Evolutionary conservation across 352 stramenopile genomes (phyloP), one percentile per base, ranked within the genome.

Genomic region (Phytophthora ramorum): DNA sequence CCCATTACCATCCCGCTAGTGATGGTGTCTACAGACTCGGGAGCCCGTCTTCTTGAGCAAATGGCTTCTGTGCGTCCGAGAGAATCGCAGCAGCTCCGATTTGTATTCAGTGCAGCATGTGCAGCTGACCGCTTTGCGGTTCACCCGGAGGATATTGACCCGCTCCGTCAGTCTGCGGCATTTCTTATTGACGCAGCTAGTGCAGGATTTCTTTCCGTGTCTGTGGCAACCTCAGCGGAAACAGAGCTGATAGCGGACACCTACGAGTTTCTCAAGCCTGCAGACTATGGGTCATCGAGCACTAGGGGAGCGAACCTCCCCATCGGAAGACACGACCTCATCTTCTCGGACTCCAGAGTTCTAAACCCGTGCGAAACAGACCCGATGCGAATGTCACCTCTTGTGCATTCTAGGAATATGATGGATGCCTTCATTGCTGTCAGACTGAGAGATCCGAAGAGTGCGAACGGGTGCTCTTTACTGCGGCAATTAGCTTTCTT

Each of bases 21-120:
- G 22, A 92, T 92, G 83, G 66, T 92, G 35, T 83, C 83, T n/a
- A 73, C 58, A 19, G 76, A 87, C 60, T 87, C 85, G 17, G 85
- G 85, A 35, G 66, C 65, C 13, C 75, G 70, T 6, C 72, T 88
- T 12, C 44, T 87, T 4, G 71, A 84, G 34, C 66, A 71, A 45
- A 71, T 90, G 63, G 54, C 40, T 30, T 56, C 37, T 24, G 68
- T 70, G 0, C 75, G 71, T 7, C 70, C 70, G 9, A 55, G 45
- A 16, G 63, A 85, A 46, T 66, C 28, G 10, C 66, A 80, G 26
- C 73, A 75, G 32, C 55, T 90, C 16, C 79, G 81, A 20, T 88
- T 89, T 32, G 79, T 88, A 22, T 90, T 90, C 58, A 85, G 66
- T 19, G 63, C 69, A 7, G 66, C 79, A 46, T 89, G 83, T 45